These are phyloP conservation scores for Fusarium neocosmosporiellum DNA, from an alignment of 2,329 filamentous ascomycete genomes.

Conservation along the genomic window DNA sequence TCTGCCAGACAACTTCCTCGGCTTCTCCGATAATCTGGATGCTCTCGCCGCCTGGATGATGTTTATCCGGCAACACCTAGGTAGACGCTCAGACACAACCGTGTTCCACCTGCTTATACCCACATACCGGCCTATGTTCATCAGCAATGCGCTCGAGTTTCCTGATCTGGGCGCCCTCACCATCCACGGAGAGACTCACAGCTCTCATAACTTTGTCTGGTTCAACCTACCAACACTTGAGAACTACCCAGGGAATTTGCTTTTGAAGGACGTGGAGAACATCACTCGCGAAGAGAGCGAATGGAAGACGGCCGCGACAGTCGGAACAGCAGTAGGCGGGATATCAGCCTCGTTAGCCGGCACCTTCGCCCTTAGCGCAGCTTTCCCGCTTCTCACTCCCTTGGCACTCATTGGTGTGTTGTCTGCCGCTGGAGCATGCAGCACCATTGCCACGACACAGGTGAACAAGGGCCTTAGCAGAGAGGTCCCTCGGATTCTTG, in stretches of 20 bases:
- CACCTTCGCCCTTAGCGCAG: conserved; percentile 21
- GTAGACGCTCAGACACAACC: conserved; percentile 25
- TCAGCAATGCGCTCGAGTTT: conserved; percentile 25
- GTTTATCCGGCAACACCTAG: conserved; percentile 28
- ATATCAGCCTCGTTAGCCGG: conserved; percentile 26
- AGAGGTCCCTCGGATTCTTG: conserved; percentile 20
- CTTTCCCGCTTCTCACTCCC: conserved; percentile 29
- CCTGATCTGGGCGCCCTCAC: conserved; percentile 24
- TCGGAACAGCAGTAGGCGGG: conserved; percentile 27
- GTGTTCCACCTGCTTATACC: conserved; percentile 32
- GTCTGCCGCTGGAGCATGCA: conserved; percentile 13
- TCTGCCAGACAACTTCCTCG: conserved; percentile 26
- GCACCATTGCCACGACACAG: conserved; percentile 22
- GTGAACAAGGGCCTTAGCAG: conserved; percentile 25
- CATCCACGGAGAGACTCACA: conserved; percentile 31
- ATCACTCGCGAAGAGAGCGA: conserved; percentile 19
- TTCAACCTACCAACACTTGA: conserved; percentile 25
- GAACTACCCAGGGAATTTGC: conserved; percentile 15
- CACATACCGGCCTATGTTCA: conserved; percentile 28
- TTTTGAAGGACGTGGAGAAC: conserved; percentile 27
- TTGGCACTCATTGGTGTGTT: neutral
- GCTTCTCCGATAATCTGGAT: conserved; percentile 31
- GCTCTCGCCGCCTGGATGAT: conserved; percentile 25
- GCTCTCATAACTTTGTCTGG: conserved; percentile 29
- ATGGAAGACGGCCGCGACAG: conserved; percentile 32